Conservation (phyloP, 2,329 filamentous ascomycete genomes). For the Botrytis porri region DNA sequence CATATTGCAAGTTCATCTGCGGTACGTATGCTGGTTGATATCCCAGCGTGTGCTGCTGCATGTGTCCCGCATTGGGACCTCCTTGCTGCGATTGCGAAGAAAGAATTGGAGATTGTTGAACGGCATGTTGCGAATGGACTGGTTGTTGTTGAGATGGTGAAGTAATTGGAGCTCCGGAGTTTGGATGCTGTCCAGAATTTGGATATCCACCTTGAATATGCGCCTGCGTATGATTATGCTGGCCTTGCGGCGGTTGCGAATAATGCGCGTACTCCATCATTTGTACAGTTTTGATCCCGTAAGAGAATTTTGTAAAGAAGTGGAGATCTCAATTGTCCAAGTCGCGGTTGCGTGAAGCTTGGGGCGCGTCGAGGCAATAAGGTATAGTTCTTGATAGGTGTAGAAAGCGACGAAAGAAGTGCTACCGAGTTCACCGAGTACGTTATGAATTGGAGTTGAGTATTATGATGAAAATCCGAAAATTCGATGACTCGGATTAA, state of each 20-base stretch:
- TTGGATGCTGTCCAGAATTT: conserved; percentile 53
- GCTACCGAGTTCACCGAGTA: conserved; percentile 22
- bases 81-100: conserved; percentile 73
- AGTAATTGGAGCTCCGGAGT: conserved; percentile 54
- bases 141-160: conserved; percentile 66
- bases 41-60: conserved; percentile 67
- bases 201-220: conserved; percentile 61
- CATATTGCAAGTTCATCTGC: conserved; percentile 75
- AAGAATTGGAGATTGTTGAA: conserved; percentile 74
- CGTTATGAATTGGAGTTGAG: conserved; percentile 19
- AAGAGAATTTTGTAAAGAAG: conserved; percentile 17
- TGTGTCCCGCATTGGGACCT: conserved; percentile 57
- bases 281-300: conserved; percentile 36
- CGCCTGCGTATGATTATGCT: conserved; percentile 58
- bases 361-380: conserved; percentile 20
- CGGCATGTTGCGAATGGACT: conserved; percentile 57
- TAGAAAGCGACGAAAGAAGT: conserved; percentile 17
- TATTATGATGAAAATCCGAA: conserved; percentile 19
- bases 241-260: conserved; percentile 56
- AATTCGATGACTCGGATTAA: conserved; percentile 22
- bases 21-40: conserved; percentile 78
- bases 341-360: conserved; percentile 14
- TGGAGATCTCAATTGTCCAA: conserved; percentile 20
- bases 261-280: conserved; percentile 78
- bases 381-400: conserved; percentile 21